Base-by-base conservation (phyloP, 2,329 filamentous ascomycete species). In the Helminthosporium solani region DNA sequence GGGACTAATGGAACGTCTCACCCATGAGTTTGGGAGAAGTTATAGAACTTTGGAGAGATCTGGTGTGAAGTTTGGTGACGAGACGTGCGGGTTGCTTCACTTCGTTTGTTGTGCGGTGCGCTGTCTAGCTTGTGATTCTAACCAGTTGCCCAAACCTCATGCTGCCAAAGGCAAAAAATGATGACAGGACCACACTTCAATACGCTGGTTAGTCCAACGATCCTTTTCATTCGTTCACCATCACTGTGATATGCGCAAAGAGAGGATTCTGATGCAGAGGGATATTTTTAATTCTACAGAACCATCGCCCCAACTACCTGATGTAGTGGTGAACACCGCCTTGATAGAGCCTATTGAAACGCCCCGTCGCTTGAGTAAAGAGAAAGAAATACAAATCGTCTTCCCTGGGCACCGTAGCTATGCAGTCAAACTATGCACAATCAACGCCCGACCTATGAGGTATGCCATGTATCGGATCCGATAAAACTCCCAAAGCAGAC, bases 391-490 rank as follows among this genome's bases (percentile, higher is more conserved):
- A 46, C 40, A 47, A 34, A 21, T 41, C 42, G 44, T 47, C 42
- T 46, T 46, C 48, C 46, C 21, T 25, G 33, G 52, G 58, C 60
- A 58, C 64, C 64, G 44, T 52, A 54, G 55, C 57, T 61, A 68
- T 68, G 64, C 65, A 65, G 47, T 42, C 20, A 14, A 39, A 49
- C 40, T 41, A 50, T 47, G 45, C 31, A 27, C 21, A 46, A 50
- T 50, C 27, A 57, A 62, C 56, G 56, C 57, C 56, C 6, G 53
- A 54, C 44, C 43, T 46, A 49, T 54, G 44, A 55, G 53, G 53
- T 60, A 61, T 64, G 58, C 63, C 60, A 50, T 60, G 34, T 58
- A 58, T 56, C 61, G 54, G 44, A 49, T 47, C 53, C 55, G n/a
- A 44, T 33, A 44, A 20, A 61, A 66, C 61, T 54, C 59, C 64